These are phyloP conservation scores for Phytophthora sp. DNA, from an alignment of 352 stramenopile genomes.

Conservation along the genomic window DNA sequence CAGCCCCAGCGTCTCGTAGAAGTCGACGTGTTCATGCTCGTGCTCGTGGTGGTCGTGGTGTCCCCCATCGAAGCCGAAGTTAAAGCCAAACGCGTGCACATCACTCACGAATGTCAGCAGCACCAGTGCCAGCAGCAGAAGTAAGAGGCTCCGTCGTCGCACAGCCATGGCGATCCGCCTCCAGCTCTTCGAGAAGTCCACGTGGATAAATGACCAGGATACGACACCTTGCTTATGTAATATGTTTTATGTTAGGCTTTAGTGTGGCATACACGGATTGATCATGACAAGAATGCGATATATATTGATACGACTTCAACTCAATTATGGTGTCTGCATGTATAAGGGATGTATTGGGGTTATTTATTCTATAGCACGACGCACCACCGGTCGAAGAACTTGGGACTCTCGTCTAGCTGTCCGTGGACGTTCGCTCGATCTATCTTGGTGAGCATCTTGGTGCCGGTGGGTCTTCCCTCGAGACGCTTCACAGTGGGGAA, in stretches of 20 bases:
- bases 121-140: conserved; percentile 36
- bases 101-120: conserved; percentile 41
- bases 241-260: conserved; percentile 11
- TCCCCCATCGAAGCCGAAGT: conserved; percentile 53
- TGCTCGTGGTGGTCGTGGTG: conserved; percentile 55
- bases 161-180: conserved; percentile 28
- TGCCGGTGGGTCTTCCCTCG: conserved; percentile 56
- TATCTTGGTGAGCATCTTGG: conserved; percentile 48
- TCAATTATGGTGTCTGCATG: background rate
- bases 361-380: conserved; percentile 57
- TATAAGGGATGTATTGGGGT: too few species aligned
- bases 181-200: conserved; percentile 26
- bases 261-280: background rate
- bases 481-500: conserved; percentile 49
- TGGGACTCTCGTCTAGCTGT: conserved; percentile 55
- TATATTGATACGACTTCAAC: conserved; percentile 18
- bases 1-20: conserved; percentile 79
- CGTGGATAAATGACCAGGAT: conserved; percentile 32
- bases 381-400: conserved; percentile 77
- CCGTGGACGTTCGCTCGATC: conserved; percentile 65
- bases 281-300: too few species aligned
- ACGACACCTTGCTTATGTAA: conserved; percentile 1
- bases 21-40: conserved; percentile 70
- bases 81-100: conserved; percentile 52
- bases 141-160: conserved; percentile 33